phyloP scores from a whole-genome alignment of 2,329 filamentous ascomycete genomes.

The Nannizziopsis barbatae region DNA sequence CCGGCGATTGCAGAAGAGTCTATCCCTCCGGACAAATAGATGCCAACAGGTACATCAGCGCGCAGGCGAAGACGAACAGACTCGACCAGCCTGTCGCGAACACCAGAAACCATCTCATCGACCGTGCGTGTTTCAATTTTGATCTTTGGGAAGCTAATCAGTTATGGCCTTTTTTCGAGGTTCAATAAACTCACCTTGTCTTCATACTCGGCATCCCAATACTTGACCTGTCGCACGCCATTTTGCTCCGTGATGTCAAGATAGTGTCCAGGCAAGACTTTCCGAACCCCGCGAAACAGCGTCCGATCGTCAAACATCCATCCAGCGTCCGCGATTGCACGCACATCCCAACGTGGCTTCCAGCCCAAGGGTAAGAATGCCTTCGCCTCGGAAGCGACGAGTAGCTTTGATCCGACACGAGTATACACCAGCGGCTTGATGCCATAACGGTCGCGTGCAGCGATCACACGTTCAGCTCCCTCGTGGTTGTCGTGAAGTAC shows the following conservation, averaged over 20 bases:
- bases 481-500: constrained; percentile 41
- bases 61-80: constrained; percentile 43
- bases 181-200: constrained; percentile 36
- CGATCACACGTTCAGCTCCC: constrained; percentile 33
- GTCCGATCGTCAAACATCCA: constrained; percentile 40
- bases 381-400: constrained; percentile 46
- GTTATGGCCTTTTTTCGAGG: neutral
- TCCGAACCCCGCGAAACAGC: constrained; percentile 34
- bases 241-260: no score
- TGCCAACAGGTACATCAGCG: constrained; percentile 48
- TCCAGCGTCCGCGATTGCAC: constrained; percentile 34
- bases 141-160: no score
- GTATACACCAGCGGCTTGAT: constrained; percentile 49
- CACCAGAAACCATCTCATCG: constrained; percentile 42
- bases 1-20: constrained; percentile 49
- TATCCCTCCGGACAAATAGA: constrained; percentile 48
- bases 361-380: constrained; percentile 43
- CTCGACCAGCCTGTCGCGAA: constrained; percentile 42
- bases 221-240: constrained; percentile 32
- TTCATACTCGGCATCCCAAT: constrained; percentile 37
- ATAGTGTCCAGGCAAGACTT: no score
- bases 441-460: constrained; percentile 45
- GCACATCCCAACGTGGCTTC: constrained; percentile 45
- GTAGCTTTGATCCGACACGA: constrained; percentile 29
- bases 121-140: constrained; percentile 34